Evolutionary conservation across 768 basidiomycete species (phyloP).

Genomic region (Russula vinacea): DNA sequence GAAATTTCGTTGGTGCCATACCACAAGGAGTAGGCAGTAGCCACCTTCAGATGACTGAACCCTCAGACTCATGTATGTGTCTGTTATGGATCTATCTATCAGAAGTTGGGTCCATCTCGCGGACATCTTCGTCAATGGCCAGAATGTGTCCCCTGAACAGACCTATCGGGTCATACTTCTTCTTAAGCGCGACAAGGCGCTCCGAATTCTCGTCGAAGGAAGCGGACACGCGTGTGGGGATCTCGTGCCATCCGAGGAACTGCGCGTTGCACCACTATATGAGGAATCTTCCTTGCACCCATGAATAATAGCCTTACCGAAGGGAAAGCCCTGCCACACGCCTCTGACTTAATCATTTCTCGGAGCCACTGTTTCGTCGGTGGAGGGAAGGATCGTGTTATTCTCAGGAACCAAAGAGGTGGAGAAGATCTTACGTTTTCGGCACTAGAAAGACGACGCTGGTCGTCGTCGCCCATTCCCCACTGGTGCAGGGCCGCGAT

Average conservation of each 20-base stretch:
- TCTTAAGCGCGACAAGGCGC: constrained; percentile 67
- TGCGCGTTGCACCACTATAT: constrained; percentile 35
- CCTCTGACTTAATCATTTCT: constrained; percentile 64
- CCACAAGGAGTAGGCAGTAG: too few relatives aligned
- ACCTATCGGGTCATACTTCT: constrained; percentile 69
- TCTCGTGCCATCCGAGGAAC: constrained; percentile 75
- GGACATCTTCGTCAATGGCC: constrained; percentile 67
- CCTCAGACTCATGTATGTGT: background rate
- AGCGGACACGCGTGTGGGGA: constrained; percentile 55
- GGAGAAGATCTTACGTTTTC: constrained; percentile 57
- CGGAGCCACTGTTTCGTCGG: constrained; percentile 63
- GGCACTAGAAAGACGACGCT: constrained; percentile 72
- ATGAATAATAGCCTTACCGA: constrained; percentile 54
- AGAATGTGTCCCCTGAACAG: constrained; percentile 76
- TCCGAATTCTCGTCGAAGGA: constrained; percentile 76
- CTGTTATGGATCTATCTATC: background rate
- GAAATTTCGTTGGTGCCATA: too few relatives aligned
- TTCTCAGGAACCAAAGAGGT: constrained; percentile 19
- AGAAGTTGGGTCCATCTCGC: constrained; percentile 46
- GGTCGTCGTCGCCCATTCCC: constrained; percentile 80
- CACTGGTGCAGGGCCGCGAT: constrained; percentile 91
- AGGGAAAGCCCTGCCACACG: constrained; percentile 78
- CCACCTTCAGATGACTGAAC: too few relatives aligned
- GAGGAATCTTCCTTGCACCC: background rate
- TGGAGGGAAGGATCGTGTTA: background rate